A percentile compares a stretch with the other conserved stretches of the same genome.
Evolutionary conservation across 345 rosid species (phyloP).

Genomic region (Euphorbia pulcherrima): DNA sequence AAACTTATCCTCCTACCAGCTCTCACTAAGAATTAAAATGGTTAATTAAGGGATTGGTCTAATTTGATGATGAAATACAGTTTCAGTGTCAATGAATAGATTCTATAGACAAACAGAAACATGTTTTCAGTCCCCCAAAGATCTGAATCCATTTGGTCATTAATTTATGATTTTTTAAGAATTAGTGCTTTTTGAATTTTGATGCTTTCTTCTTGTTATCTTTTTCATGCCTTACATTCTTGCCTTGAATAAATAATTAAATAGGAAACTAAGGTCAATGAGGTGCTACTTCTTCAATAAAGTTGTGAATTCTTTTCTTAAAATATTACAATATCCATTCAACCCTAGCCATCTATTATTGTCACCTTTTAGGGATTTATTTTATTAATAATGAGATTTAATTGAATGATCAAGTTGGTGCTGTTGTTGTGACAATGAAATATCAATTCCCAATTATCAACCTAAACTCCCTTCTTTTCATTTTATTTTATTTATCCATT

Average conservation of each 20-base stretch:
- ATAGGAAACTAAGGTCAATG: slow-evolving; percentile 44
- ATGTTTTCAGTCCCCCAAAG: slow-evolving; percentile 32
- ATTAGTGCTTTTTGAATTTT: slow-evolving; percentile 44
- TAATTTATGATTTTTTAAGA: slow-evolving; percentile 25
- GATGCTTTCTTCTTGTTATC: slow-evolving; percentile 72
- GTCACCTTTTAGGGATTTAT: slow-evolving; percentile 18
- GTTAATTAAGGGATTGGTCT: slow-evolving; percentile 35
- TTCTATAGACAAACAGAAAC: slow-evolving; percentile 86
- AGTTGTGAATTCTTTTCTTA: slow-evolving; percentile 15
- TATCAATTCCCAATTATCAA: slow-evolving; percentile 2
- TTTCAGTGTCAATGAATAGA: slow-evolving; percentile 42
- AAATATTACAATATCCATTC: slow-evolving; percentile 8
- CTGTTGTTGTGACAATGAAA: slow-evolving; percentile 7
- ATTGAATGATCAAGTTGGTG: slow-evolving; percentile 2
- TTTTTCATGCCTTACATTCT: slow-evolving; percentile 50
- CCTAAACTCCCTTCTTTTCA: not conserved
- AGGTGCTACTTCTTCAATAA: slow-evolving; percentile 27
- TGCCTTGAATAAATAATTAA: slow-evolving; percentile 22
- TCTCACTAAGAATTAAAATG: slow-evolving; percentile 40
- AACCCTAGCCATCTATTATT: slow-evolving; percentile 17
- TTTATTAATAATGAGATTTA: not conserved
- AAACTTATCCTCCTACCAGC: slow-evolving; percentile 51
- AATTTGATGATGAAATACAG: slow-evolving; percentile 37
- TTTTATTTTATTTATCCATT: too few species aligned
- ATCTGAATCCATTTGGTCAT: slow-evolving; percentile 42